Evolutionary conservation across 257 asterid species (phyloP).

Genomic region (Primulina eburnea): DNA sequence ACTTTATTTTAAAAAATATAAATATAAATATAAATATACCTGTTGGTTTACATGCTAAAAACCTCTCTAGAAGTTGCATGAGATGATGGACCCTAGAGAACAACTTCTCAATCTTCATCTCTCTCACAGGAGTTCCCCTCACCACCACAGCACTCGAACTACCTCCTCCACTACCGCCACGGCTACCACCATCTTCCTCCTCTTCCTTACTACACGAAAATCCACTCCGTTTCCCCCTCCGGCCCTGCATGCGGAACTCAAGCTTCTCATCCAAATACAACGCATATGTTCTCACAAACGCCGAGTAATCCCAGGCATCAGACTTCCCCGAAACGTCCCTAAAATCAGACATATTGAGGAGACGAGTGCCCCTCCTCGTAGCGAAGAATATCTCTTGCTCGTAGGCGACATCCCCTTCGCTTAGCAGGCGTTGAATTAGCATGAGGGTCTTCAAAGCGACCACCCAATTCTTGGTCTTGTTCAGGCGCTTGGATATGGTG

Average conservation of each 20-base stretch:
- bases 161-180: not conserved
- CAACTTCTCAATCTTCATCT: conserved; percentile 57
- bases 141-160: conserved; percentile 24
- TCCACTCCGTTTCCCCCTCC: conserved; percentile 56
- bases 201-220: conserved; percentile 35
- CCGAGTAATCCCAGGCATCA: conserved; percentile 84
- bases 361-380: conserved; percentile 84
- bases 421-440: conserved; percentile 74
- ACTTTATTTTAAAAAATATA: too few relatives aligned
- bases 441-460: conserved; percentile 83
- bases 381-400: conserved; percentile 92
- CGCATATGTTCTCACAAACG: conserved; percentile 75
- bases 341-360: conserved; percentile 86
- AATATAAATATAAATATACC: conserved; percentile 41
- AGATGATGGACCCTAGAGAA: conserved; percentile 62
- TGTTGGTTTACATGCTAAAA: conserved; percentile 79
- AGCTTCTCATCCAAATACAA: conserved; percentile 78
- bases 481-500: conserved; percentile 73
- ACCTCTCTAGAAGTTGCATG: conserved; percentile 75
- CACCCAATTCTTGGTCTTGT: conserved; percentile 85
- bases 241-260: conserved; percentile 64
- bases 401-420: conserved; percentile 67
- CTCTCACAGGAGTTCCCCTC: conserved; percentile 48
- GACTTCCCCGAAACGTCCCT: conserved; percentile 60
- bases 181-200: conserved; percentile 34